Evolutionary conservation across 257 asterid genomes (phyloP).

Genomic region (Agastache rugosa): DNA sequence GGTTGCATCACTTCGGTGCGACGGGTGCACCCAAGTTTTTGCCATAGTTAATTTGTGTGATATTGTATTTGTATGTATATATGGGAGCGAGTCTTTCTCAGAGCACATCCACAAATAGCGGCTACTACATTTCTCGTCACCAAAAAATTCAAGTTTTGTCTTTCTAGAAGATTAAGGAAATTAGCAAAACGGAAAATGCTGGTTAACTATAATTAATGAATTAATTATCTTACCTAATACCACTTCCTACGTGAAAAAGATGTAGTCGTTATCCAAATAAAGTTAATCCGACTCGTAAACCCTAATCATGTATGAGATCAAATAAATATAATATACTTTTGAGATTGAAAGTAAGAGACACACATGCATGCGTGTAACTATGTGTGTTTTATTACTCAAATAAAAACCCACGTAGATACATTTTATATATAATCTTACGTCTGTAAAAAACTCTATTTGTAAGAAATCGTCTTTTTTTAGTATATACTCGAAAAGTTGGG

Average conservation of each 20-base stretch:
- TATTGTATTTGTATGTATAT: too few relatives aligned
- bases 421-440: constrained; percentile 27
- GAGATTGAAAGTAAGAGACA: not conserved
- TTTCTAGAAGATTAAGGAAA: not conserved
- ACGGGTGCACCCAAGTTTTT: too few relatives aligned
- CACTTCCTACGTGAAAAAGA: not conserved
- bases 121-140: not conserved
- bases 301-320: constrained; percentile 37
- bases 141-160: not conserved
- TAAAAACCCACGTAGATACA: constrained; percentile 33
- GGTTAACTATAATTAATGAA: not conserved
- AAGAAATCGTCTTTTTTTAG: not conserved
- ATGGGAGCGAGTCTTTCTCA: too few relatives aligned
- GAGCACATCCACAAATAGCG: not conserved
- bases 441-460: not conserved
- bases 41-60: too few relatives aligned
- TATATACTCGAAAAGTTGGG: constrained; percentile 21
- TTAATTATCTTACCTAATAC: not conserved
- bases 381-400: not conserved
- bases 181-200: not conserved
- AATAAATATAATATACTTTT: not conserved
- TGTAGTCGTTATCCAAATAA: not conserved
- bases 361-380: not conserved
- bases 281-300: not conserved
- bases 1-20: too few relatives aligned